These are phyloP conservation scores for Reticulascus tulasneorum DNA, from an alignment of 2,329 filamentous ascomycete species.

Conservation along the genomic window DNA sequence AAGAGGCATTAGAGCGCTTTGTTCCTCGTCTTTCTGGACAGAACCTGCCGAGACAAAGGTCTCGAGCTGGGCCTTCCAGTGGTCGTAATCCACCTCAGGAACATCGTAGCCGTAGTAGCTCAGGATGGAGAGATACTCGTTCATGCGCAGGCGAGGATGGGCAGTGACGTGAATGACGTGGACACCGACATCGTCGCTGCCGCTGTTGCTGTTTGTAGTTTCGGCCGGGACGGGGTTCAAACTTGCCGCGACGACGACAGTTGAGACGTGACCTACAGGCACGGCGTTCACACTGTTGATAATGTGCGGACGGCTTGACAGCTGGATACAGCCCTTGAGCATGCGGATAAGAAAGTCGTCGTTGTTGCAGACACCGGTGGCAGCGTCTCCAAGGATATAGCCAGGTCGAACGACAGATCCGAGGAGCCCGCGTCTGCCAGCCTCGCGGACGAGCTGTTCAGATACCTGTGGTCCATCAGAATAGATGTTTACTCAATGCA, in stretches of 20 bases:
- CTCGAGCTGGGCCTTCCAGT: constrained; percentile 67
- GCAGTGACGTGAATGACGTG: constrained; percentile 74
- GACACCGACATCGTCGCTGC: constrained; percentile 27
- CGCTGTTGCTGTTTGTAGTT: constrained; percentile 1
- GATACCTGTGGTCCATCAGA: constrained; percentile 24
- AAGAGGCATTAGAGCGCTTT: constrained; percentile 49
- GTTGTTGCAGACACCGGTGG: constrained; percentile 67
- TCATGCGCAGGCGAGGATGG: constrained; percentile 74
- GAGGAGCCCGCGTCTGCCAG: constrained; percentile 70
- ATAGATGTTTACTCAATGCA: background rate
- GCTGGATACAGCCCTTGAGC: constrained; percentile 81
- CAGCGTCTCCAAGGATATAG: constrained; percentile 74
- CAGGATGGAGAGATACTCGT: constrained; percentile 67
- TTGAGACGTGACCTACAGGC: constrained; percentile 77
- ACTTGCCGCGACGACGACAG: constrained; percentile 69
- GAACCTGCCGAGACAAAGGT: constrained; percentile 52
- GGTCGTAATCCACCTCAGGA: constrained; percentile 61
- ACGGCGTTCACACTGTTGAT: constrained; percentile 85
- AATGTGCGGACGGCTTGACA: constrained; percentile 69
- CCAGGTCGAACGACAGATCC: constrained; percentile 78
- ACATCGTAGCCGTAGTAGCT: constrained; percentile 69
- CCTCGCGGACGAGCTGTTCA: constrained; percentile 68
- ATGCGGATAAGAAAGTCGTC: constrained; percentile 90
- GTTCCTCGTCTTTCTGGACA: constrained; percentile 48
- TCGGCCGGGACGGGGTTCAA: constrained; percentile 53